Conservation (phyloP, 805 yeast genomes). For the Barnettozyma sucrosica region DNA sequence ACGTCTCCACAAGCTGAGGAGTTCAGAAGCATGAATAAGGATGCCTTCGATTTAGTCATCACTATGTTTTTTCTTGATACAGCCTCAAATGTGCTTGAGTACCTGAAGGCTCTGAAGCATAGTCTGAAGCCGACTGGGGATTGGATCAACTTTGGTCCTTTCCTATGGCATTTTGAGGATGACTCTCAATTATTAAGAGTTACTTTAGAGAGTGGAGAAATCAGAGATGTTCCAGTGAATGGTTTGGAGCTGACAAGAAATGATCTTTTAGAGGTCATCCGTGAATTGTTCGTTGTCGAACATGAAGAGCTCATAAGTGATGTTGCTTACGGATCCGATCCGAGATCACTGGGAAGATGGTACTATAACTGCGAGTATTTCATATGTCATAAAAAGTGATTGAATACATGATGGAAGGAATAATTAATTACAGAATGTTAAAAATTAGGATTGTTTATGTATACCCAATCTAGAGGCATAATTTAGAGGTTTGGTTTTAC, state of each 20-base stretch:
- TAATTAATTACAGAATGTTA: not conserved
- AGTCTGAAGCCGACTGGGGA: constrained; percentile 40
- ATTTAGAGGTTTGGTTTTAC: constrained; percentile 4
- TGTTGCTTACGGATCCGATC: constrained; percentile 50
- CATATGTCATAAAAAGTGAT: not conserved
- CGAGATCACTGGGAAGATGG: constrained; percentile 45
- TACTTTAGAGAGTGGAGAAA: constrained; percentile 17
- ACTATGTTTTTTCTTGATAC: constrained; percentile 65
- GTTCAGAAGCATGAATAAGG: constrained; percentile 37
- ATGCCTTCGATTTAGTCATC: constrained; percentile 39
- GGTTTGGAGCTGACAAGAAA: constrained; percentile 59
- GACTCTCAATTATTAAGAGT: constrained; percentile 30
- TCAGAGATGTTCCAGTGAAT: constrained; percentile 31
- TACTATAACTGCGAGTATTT: constrained; percentile 56
- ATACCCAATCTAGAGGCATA: not conserved
- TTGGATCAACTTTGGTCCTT: constrained; percentile 67
- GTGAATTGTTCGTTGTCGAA: constrained; percentile 45
- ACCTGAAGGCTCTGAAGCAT: constrained; percentile 42
- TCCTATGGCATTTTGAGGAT: constrained; percentile 67
- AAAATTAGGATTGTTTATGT: not conserved
- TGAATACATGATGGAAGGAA: not conserved
- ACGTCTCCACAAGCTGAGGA: constrained; percentile 33
- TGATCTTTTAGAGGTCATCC: constrained; percentile 44
- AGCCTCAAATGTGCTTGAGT: constrained; percentile 53
- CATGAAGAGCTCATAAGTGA: constrained; percentile 37